phyloP scores from a whole-genome alignment of 208 protist species.

The Crithidia brevicula region DNA sequence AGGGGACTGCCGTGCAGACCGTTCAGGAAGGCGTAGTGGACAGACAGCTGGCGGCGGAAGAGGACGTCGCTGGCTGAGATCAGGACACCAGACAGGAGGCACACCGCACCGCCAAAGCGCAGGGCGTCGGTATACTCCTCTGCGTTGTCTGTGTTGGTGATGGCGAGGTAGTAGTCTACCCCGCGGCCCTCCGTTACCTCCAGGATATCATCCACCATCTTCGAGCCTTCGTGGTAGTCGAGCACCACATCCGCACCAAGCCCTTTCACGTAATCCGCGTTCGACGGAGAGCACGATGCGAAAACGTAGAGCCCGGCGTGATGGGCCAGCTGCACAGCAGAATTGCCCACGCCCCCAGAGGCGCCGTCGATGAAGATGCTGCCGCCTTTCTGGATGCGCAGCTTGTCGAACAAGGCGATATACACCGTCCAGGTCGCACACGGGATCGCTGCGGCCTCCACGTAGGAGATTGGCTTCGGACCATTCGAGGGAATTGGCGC shows the following conservation, averaged over 20 bases:
- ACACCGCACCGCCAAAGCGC: conserved; percentile 75
- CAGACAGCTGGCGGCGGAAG: conserved; percentile 60
- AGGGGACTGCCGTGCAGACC: conserved; percentile 39
- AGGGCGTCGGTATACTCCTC: conserved; percentile 49
- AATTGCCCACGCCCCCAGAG: conserved; percentile 71
- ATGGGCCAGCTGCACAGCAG: conserved; percentile 81
- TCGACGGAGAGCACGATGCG: conserved; percentile 59
- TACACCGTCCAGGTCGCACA: conserved; percentile 68
- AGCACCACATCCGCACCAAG: conserved; percentile 72
- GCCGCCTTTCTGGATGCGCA: conserved; percentile 56
- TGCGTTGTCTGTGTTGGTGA: conserved; percentile 36
- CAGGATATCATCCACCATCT: conserved; percentile 38
- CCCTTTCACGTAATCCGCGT: conserved; percentile 51
- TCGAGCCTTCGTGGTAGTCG: conserved; percentile 53
- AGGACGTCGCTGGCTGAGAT: conserved; percentile 36
- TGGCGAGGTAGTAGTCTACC: conserved; percentile 82
- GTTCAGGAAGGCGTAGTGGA: conserved; percentile 70
- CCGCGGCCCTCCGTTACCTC: conserved; percentile 36
- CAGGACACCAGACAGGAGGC: conserved; percentile 56
- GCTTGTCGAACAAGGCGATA: conserved; percentile 77
- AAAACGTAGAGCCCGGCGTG: conserved; percentile 66
- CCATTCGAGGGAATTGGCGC: conserved; percentile 39
- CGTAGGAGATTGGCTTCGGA: conserved; percentile 48
- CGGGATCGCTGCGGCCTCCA: conserved; percentile 72
- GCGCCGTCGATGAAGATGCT: conserved; percentile 82